A percentile compares a stretch with the other conserved stretches of the same genome.
These are phyloP conservation scores for Corylus heterophylla DNA, from an alignment of 306 rosid species.

Conservation along the genomic window DNA sequence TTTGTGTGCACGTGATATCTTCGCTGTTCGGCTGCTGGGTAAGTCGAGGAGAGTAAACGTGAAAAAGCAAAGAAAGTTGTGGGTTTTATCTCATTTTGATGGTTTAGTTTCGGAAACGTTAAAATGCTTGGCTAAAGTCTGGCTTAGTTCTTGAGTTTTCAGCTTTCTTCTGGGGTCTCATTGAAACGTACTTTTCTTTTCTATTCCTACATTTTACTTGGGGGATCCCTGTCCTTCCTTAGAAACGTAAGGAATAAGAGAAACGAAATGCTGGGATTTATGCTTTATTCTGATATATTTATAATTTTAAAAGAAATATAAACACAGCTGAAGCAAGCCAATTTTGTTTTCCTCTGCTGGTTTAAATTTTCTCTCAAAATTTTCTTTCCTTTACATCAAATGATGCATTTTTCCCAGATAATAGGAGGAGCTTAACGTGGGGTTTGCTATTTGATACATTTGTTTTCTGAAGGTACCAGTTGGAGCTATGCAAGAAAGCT, in stretches of 20 bases:
- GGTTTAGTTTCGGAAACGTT: neutral
- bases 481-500: slow-evolving; percentile 82
- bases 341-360: neutral
- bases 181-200: neutral
- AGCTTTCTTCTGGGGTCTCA: neutral
- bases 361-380: neutral
- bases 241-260: neutral
- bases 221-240: neutral
- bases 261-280: neutral
- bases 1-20: slow-evolving; percentile 9
- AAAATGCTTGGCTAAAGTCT: neutral
- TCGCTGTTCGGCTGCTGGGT: slow-evolving; percentile 20
- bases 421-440: slow-evolving; percentile 14
- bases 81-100: neutral
- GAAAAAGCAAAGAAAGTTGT: neutral
- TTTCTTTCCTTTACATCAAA: neutral
- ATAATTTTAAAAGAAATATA: neutral
- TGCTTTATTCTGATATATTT: neutral
- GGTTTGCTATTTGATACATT: neutral
- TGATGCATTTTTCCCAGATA: neutral
- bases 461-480: slow-evolving; percentile 62
- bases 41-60: slow-evolving; percentile 6
- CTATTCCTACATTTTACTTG: too few species aligned
- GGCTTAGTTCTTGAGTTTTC: neutral
- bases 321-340: neutral